Evolutionary conservation across 2,329 filamentous ascomycete genomes (phyloP).

Genomic region (Fusarium sp.): DNA sequence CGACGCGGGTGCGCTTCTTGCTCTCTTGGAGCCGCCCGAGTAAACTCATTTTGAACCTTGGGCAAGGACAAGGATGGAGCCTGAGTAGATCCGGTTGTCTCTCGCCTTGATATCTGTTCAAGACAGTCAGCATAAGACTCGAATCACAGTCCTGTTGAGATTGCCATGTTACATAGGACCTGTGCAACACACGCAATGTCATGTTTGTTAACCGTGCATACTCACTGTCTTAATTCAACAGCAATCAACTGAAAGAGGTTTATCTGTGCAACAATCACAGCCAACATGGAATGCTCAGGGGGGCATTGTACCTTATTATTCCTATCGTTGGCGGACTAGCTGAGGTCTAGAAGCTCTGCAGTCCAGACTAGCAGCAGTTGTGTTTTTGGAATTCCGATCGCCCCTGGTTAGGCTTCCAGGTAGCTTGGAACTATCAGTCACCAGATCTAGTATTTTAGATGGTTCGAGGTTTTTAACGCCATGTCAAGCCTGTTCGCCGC

Average conservation of each 20-base stretch:
- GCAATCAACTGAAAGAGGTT: background rate
- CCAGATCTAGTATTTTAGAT: too few species aligned
- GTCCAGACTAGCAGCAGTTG: background rate
- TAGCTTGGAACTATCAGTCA: too few species aligned
- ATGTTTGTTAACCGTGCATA: background rate
- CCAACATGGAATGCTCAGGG: background rate
- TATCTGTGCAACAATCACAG: background rate
- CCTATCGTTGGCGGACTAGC: background rate
- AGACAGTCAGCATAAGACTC: background rate
- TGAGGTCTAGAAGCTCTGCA: background rate
- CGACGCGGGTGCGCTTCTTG: background rate
- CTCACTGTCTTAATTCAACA: too few species aligned
- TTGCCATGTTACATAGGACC: background rate
- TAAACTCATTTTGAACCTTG: background rate
- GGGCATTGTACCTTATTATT: background rate
- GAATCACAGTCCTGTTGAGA: background rate
- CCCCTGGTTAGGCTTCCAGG: too few species aligned
- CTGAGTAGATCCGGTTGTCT: background rate
- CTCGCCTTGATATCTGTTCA: background rate
- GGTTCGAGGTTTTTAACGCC: too few species aligned
- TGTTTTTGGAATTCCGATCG: background rate
- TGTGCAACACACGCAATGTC: background rate
- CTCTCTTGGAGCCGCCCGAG: constrained; percentile 7
- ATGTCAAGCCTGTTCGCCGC: too few species aligned
- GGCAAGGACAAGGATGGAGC: background rate